These are phyloP conservation scores for Penicillium diatomitis DNA, from an alignment of 495 filamentous ascomycete species.

Conservation along the genomic window DNA sequence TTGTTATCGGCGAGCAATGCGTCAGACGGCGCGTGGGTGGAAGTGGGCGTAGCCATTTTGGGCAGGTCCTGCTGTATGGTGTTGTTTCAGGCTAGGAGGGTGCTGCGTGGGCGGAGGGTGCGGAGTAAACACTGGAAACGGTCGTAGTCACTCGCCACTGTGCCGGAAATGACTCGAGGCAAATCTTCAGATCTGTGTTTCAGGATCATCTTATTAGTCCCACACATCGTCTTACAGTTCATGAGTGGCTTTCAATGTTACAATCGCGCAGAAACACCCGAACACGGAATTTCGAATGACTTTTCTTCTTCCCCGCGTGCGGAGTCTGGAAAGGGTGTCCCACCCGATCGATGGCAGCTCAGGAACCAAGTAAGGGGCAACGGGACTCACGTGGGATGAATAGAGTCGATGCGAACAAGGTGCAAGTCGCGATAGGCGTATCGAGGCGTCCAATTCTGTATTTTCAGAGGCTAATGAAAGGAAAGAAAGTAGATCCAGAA, in stretches of 20 bases:
- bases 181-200: neutral
- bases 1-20: conserved; percentile 20
- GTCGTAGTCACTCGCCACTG: too few species aligned
- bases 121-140: too few species aligned
- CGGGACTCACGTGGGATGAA: neutral
- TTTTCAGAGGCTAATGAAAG: too few species aligned
- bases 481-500: too few species aligned
- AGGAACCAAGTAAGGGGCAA: neutral
- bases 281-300: neutral
- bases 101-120: too few species aligned
- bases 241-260: too few species aligned
- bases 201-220: neutral
- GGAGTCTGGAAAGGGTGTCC: neutral
- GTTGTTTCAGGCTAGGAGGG: neutral
- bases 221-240: neutral
- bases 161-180: too few species aligned
- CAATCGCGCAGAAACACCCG: neutral
- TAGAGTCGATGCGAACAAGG: neutral
- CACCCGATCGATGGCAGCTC: neutral
- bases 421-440: neutral
- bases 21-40: conserved; percentile 14
- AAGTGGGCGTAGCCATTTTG: conserved; percentile 16
- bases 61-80: neutral
- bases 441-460: neutral
- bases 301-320: neutral